Evolutionary conservation across 2,329 filamentous ascomycete species (phyloP).

Genomic region (Pseudophaeomoniella oleicola): DNA sequence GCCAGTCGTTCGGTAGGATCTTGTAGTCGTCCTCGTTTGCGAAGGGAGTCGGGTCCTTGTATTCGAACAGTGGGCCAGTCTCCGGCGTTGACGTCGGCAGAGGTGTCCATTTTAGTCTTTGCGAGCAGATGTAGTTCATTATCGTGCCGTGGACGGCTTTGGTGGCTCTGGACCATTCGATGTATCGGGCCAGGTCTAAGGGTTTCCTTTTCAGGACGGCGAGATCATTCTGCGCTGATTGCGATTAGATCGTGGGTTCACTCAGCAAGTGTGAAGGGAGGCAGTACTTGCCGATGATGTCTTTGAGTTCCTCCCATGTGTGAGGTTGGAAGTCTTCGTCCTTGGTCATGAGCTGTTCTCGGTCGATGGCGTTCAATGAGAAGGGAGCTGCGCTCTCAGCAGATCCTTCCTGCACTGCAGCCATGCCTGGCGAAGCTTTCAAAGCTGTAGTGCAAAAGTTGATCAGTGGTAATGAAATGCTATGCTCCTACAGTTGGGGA

Average conservation of each 20-base stretch:
- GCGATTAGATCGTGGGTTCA: conserved; percentile 4
- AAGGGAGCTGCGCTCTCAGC: conserved; percentile 23
- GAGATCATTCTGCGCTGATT: conserved; percentile 34
- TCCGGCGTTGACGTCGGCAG: conserved; percentile 13
- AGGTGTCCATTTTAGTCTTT: conserved; percentile 37
- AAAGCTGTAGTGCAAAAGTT: too few relatives aligned
- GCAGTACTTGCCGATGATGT: conserved; percentile 32
- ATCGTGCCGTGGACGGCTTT: conserved; percentile 42
- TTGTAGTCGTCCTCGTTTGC: conserved; percentile 38
- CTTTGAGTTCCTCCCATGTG: conserved; percentile 36
- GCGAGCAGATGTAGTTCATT: conserved; percentile 39
- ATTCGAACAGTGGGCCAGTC: conserved; percentile 22
- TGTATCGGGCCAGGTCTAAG: conserved; percentile 42
- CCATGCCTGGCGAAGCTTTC: too few relatives aligned
- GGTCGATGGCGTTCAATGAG: conserved; percentile 34
- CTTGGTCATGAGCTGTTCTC: conserved; percentile 31
- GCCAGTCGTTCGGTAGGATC: conserved; percentile 49
- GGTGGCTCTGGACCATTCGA: conserved; percentile 41
- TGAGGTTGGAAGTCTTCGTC: conserved; percentile 38
- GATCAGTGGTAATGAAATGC: too few relatives aligned
- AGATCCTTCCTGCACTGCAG: too few relatives aligned
- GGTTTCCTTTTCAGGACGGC: conserved; percentile 43
- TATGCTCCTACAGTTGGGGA: too few relatives aligned
- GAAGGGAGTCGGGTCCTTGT: conserved; percentile 36
- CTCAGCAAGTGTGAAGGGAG: background rate